A percentile compares a stretch with the other conserved stretches of the same genome.
phyloP scores from a whole-genome alignment of 2,329 filamentous ascomycete genomes.

The Immersiporthe knoxdaviesiana region DNA sequence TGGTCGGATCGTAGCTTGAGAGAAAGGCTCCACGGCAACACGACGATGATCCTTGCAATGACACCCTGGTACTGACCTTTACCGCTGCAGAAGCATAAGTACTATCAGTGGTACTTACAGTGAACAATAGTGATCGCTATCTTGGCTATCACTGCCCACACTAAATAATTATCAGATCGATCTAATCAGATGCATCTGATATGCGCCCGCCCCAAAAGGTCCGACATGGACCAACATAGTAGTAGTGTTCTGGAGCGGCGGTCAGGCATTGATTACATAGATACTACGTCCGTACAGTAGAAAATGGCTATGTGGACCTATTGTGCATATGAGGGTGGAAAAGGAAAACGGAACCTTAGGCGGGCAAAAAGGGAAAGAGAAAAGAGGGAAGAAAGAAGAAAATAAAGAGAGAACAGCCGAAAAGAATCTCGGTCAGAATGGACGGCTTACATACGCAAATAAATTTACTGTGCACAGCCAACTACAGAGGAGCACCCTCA shows the following conservation, averaged over 20 bases:
- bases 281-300: too few relatives aligned
- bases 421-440: not conserved
- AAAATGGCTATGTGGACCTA: not conserved
- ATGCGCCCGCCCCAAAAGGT: not conserved
- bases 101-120: too few relatives aligned
- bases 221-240: not conserved
- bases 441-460: too few relatives aligned
- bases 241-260: too few relatives aligned
- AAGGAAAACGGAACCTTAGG: too few relatives aligned
- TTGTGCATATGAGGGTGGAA: too few relatives aligned
- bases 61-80: slow-evolving; percentile 11
- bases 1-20: not conserved
- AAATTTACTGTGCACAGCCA: too few relatives aligned
- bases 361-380: too few relatives aligned
- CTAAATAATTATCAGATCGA: slow-evolving; percentile 13
- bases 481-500: not conserved
- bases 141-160: slow-evolving; percentile 12
- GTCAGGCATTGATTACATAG: not conserved
- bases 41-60: slow-evolving; percentile 1
- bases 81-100: too few relatives aligned
- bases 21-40: not conserved
- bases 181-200: slow-evolving; percentile 33
- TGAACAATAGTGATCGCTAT: slow-evolving; percentile 6
- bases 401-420: too few relatives aligned
- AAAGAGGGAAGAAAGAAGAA: too few relatives aligned